Percentiles rank a stretch among this genome's conserved stretches.
Evolutionary conservation across 2,329 filamentous ascomycete genomes (phyloP).

Genomic region (Colletotrichum tropicale): DNA sequence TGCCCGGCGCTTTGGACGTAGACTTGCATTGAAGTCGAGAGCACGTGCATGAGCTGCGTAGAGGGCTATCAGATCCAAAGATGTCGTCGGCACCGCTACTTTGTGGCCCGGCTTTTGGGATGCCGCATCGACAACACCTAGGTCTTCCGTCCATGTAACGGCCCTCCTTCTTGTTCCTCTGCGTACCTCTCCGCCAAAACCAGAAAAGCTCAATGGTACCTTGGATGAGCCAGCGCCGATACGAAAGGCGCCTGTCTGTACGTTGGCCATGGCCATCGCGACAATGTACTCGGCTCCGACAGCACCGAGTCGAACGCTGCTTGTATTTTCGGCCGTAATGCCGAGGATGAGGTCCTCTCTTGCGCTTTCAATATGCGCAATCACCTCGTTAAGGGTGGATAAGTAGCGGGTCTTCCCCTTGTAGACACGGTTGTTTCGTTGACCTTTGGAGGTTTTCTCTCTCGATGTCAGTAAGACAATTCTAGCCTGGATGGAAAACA

Average conservation of each 20-base stretch:
- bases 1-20: not conserved
- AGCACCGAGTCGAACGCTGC: not conserved
- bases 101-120: not conserved
- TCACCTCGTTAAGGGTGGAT: too few relatives aligned
- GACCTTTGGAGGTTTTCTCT: too few relatives aligned
- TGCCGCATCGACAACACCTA: fast-evolving
- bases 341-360: not conserved
- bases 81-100: not conserved
- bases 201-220: not conserved
- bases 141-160: not conserved
- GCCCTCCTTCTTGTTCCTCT: not conserved
- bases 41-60: not conserved
- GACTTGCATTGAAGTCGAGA: not conserved
- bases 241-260: not conserved
- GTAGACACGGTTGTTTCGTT: not conserved
- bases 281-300: not conserved
- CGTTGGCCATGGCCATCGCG: not conserved
- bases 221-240: not conserved
- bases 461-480: too few relatives aligned
- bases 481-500: too few relatives aligned
- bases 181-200: not conserved
- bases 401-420: not conserved
- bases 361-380: not conserved
- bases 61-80: not conserved
- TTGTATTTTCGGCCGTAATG: not conserved